These are phyloP conservation scores for Astraeus odoratus DNA, from an alignment of 768 basidiomycete genomes.

Conservation along the genomic window DNA sequence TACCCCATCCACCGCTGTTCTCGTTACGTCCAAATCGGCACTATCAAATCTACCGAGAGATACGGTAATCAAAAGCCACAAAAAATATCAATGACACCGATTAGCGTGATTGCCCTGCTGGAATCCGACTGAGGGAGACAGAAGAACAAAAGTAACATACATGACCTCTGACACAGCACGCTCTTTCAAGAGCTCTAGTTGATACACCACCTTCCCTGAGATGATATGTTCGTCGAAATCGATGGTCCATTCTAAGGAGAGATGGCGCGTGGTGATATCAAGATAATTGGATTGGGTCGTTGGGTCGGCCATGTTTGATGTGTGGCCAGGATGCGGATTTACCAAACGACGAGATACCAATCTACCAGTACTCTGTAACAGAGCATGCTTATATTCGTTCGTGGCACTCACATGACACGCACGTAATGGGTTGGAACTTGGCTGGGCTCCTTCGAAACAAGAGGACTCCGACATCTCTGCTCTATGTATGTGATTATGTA, in stretches of 20 bases:
- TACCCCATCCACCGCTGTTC: conserved; percentile 43
- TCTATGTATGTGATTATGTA: too few relatives aligned
- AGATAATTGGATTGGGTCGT: conserved; percentile 79
- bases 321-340: too few relatives aligned
- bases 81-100: neutral
- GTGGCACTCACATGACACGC: too few relatives aligned
- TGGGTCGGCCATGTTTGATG: too few relatives aligned
- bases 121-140: neutral
- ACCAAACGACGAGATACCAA: too few relatives aligned
- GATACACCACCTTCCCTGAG: conserved; percentile 59
- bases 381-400: too few relatives aligned
- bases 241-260: conserved; percentile 71
- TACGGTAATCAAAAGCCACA: neutral
- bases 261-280: conserved; percentile 56
- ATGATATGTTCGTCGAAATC: conserved; percentile 62
- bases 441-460: too few relatives aligned
- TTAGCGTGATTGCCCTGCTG: neutral
- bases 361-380: too few relatives aligned
- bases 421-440: too few relatives aligned
- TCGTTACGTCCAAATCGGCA: conserved; percentile 52
- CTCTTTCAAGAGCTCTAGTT: conserved; percentile 42
- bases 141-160: conserved; percentile 32
- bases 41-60: conserved; percentile 67
- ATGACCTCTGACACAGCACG: conserved; percentile 51
- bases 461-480: too few relatives aligned